Evolutionary conservation across 1,139 yeast species (phyloP).

Genomic region (Blastobotrys indianensis): DNA sequence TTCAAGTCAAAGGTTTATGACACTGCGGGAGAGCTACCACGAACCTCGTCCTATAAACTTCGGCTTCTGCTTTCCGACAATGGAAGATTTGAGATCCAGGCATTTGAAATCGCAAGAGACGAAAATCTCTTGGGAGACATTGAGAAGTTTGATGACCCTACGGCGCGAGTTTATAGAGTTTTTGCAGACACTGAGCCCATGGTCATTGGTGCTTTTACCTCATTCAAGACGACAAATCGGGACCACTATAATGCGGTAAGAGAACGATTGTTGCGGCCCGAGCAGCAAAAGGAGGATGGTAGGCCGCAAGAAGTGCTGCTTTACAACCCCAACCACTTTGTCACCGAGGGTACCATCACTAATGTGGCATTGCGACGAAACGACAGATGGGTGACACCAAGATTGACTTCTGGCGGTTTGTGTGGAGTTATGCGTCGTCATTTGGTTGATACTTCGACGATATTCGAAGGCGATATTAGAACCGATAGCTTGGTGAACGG

Average conservation of each 20-base stretch:
- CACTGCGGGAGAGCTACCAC: constrained; percentile 32
- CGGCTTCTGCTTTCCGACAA: constrained; percentile 46
- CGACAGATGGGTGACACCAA: constrained; percentile 74
- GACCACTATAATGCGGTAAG: constrained; percentile 60
- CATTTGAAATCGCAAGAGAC: constrained; percentile 39
- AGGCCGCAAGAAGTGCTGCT: constrained; percentile 60
- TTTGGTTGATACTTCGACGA: constrained; percentile 48
- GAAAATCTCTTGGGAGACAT: constrained; percentile 43
- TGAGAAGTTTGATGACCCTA: constrained; percentile 35
- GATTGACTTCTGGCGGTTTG: constrained; percentile 68
- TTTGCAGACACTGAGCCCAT: constrained; percentile 53
- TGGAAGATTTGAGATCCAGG: constrained; percentile 51
- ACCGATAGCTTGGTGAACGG: constrained; percentile 49
- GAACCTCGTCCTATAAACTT: constrained; percentile 47
- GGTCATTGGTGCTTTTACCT: constrained; percentile 67
- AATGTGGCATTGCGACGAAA: constrained; percentile 61
- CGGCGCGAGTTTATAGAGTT: constrained; percentile 34
- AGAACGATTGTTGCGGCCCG: constrained; percentile 36
- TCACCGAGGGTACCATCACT: constrained; percentile 83
- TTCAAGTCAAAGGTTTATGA: constrained; percentile 43
- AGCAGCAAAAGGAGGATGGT: constrained; percentile 15
- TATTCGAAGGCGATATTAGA: constrained; percentile 51
- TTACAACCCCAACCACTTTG: constrained; percentile 50
- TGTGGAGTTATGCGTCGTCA: constrained; percentile 77
- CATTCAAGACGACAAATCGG: constrained; percentile 81